Percentiles rank a stretch among this genome's conserved stretches.
Conservation (phyloP, 441 rosid species). For the Brassica balearica region DNA sequence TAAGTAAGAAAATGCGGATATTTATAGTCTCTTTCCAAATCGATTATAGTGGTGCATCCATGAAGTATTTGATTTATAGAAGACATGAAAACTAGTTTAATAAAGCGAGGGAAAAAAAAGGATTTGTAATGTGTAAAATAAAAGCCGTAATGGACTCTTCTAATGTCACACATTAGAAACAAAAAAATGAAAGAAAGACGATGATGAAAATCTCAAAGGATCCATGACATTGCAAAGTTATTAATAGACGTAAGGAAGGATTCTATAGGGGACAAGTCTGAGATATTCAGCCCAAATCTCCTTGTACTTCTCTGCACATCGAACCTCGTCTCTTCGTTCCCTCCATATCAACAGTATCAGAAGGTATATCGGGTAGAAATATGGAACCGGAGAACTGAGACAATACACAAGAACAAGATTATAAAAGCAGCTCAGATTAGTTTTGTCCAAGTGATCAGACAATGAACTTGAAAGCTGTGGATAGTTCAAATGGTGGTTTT, state of each 20-base stretch:
- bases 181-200: conserved; percentile 6
- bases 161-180: conserved; percentile 18
- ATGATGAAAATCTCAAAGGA: conserved; percentile 12
- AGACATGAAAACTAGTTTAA: background rate
- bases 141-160: conserved; percentile 20
- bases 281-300: conserved; percentile 85
- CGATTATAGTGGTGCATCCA: background rate
- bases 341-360: conserved; percentile 88
- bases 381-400: conserved; percentile 79
- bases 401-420: conserved; percentile 27
- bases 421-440: background rate
- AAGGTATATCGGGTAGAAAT: conserved; percentile 87
- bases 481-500: conserved; percentile 8
- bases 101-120: background rate
- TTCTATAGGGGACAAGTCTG: conserved; percentile 89
- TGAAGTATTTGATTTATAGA: background rate
- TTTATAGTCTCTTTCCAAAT: background rate
- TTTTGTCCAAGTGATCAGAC: background rate
- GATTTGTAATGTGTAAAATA: background rate
- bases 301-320: conserved; percentile 87
- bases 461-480: conserved; percentile 20
- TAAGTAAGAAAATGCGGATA: background rate
- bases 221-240: conserved; percentile 34
- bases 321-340: conserved; percentile 86
- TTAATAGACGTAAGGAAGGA: conserved; percentile 78